Percentiles rank a stretch among this genome's conserved stretches.
These are phyloP conservation scores for Hypomontagnella submonticulosa DNA, from an alignment of 495 filamentous ascomycete genomes.

Conservation along the genomic window DNA sequence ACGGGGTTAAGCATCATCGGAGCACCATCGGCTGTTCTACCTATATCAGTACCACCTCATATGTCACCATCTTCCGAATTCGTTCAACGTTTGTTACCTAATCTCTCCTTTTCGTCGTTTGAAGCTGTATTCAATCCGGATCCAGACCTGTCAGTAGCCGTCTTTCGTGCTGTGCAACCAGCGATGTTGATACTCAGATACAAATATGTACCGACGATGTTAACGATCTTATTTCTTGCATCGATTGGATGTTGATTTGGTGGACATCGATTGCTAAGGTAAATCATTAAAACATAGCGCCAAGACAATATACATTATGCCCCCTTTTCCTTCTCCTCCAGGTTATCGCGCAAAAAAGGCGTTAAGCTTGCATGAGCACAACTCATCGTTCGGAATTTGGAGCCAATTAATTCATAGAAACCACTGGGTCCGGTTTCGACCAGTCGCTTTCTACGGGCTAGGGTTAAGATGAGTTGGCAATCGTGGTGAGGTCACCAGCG, in stretches of 20 bases:
- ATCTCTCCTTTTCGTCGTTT: constrained; percentile 30
- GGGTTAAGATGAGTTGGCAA: constrained; percentile 44
- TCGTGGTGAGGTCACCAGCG: constrained; percentile 37
- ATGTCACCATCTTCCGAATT: constrained; percentile 37
- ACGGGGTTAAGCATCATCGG: constrained; percentile 42
- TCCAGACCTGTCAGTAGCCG: constrained; percentile 31
- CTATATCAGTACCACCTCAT: constrained; percentile 29
- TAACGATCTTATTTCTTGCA: neutral
- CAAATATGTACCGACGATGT: constrained; percentile 14
- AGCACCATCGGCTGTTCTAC: constrained; percentile 38
- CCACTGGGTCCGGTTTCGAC: constrained; percentile 31
- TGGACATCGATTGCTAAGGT: constrained; percentile 20
- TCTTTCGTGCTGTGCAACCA: constrained; percentile 38
- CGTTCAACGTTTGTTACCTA: constrained; percentile 33
- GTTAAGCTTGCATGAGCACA: constrained; percentile 38
- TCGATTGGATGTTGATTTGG: neutral
- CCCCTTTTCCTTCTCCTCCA: constrained; percentile 20
- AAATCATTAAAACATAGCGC: constrained; percentile 21
- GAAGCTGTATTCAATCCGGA: constrained; percentile 35
- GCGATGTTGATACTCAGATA: constrained; percentile 24
- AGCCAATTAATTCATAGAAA: constrained; percentile 40
- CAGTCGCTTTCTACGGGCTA: constrained; percentile 33
- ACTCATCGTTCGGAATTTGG: constrained; percentile 41
- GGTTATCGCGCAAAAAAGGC: constrained; percentile 21
- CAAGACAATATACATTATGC: constrained; percentile 29